Base-by-base conservation (phyloP, 2,329 filamentous ascomycete genomes). In the Ascosphaera acerosa region DNA sequence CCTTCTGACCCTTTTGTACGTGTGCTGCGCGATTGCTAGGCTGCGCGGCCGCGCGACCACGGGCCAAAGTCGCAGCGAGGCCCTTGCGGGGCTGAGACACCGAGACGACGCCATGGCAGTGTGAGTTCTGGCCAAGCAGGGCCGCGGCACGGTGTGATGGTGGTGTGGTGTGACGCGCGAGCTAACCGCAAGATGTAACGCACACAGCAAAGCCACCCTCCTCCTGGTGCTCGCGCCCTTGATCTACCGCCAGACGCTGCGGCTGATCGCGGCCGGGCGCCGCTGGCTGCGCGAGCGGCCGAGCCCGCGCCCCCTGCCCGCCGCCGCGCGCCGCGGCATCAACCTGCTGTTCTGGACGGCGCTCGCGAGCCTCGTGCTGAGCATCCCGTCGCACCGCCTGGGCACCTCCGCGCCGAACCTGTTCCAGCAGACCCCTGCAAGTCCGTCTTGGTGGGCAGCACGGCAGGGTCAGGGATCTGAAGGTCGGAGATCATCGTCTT, bases 401-500 rank as follows among this genome's bases (percentile, higher is more conserved):
- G 43, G 48, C 38, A 43, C 52, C 15, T 45, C 48, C 25, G 33
- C 41, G 16, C 37, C 42, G 18, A 92, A 92, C 53, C 58, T 94
- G 49, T 91, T 94, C 59, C 46, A 51, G 18, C 51, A n/a, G n/a
- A n/a, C n/a, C 66, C 62, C 38, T 66, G 62, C 12, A 89, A 47
- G 40, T 90, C 78, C 2, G 77, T 70, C 47, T 81, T 89, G 4
- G 68, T 70, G 1, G 80, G 68, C 3, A 90, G 52, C 1, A 63
- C 59, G 2, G 72, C 71, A 4, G 76, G 58, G 42, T 87, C 72
- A 1, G 74, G 68, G 33, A 74, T 61, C 19, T 69, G 61, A 43
- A 87, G 64, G 33, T 75, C 69, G 28, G 81, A 74, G 6, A 92
- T 59, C 17, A 73, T 67, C 3, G 64, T 59, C 53, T 89, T 91